Percentiles rank a stretch among this genome's conserved stretches.
These are phyloP conservation scores for Saccharomyces pastorianus DNA, from an alignment of 1,139 yeast genomes.

Conservation along the genomic window DNA sequence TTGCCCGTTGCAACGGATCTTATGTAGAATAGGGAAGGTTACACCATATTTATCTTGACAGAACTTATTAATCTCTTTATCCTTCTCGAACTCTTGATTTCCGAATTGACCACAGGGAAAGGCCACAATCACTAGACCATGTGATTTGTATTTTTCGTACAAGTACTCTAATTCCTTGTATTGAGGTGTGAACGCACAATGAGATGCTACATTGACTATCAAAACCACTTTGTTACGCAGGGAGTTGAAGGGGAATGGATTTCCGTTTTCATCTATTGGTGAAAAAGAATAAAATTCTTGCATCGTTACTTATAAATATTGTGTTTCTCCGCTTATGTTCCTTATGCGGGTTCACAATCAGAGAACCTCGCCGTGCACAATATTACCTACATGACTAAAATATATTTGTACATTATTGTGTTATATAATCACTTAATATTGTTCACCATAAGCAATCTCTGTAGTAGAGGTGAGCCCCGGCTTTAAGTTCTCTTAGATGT, in stretches of 20 bases:
- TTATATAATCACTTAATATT: neutral
- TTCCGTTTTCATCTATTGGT: conserved; percentile 43
- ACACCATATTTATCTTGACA: conserved; percentile 59
- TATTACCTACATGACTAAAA: neutral
- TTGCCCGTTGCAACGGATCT: conserved; percentile 74
- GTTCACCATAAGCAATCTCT: neutral
- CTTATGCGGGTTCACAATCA: neutral
- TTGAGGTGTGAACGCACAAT: conserved; percentile 43
- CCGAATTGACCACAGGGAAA: conserved; percentile 86
- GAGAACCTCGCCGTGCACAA: neutral
- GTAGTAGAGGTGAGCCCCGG: neutral
- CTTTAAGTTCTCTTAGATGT: neutral
- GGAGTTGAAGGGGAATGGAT: conserved; percentile 49
- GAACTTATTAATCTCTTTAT: conserved; percentile 46
- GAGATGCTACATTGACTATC: conserved; percentile 76
- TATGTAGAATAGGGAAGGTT: conserved; percentile 50
- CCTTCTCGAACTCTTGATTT: conserved; percentile 65
- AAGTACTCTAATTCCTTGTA: conserved; percentile 67
- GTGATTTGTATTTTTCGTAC: conserved; percentile 57
- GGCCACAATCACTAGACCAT: conserved; percentile 65
- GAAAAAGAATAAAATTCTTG: conserved; percentile 40
- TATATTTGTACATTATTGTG: neutral
- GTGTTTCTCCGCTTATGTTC: neutral
- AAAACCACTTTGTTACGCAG: conserved; percentile 75
- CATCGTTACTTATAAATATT: conserved; percentile 2